Percentiles rank a stretch among this genome's conserved stretches.
Conservation (phyloP, 208 protist species). For the Entamoeba histolytica region DNA sequence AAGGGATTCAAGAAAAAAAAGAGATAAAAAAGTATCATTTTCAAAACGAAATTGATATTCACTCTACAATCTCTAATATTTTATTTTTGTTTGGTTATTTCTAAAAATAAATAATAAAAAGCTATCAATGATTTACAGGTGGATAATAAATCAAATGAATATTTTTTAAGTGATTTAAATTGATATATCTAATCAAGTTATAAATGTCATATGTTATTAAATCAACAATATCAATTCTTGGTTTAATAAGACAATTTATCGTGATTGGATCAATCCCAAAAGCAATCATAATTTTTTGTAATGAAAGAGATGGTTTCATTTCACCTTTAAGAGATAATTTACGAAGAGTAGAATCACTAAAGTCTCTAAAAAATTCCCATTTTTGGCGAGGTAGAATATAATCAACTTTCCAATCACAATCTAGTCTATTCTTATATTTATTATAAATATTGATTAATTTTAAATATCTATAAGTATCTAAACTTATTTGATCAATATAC, state of each 20-base stretch:
- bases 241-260: not conserved
- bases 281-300: not conserved
- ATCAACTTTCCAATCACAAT: not conserved
- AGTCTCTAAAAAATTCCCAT: not conserved
- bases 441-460: not conserved
- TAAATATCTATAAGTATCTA: not conserved
- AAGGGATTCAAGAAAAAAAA: too few species aligned
- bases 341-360: not conserved
- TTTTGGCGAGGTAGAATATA: not conserved
- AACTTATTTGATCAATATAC: not conserved
- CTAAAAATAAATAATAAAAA: too few species aligned
- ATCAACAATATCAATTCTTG: not conserved
- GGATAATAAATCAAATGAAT: too few species aligned
- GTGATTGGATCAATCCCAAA: not conserved
- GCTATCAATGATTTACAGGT: too few species aligned
- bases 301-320: not conserved
- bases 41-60: too few species aligned
- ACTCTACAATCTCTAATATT: too few species aligned
- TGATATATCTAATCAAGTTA: not conserved
- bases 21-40: too few species aligned
- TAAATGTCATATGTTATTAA: not conserved
- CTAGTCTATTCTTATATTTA: not conserved
- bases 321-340: not conserved
- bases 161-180: too few species aligned
- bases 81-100: too few species aligned